Base-by-base conservation (phyloP, 1,284 basidiomycete species). In the Chiua sp. region DNA sequence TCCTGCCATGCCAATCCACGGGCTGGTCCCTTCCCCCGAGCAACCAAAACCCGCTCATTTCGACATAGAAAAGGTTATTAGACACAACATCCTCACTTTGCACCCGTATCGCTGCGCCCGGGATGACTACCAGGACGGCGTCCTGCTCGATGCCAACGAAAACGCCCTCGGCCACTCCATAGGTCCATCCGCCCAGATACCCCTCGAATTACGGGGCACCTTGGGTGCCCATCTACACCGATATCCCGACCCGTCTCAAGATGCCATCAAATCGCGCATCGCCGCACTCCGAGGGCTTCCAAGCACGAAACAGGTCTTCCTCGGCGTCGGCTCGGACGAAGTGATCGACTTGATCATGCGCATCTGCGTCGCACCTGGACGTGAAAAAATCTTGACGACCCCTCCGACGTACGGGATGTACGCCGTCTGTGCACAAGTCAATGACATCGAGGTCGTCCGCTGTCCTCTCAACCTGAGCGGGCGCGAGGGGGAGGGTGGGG, bases 401-500 rank as follows among this genome's bases (percentile, higher is more conserved):
- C 98, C 97, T 3, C 98, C 98, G 4, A 98, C 97, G 10, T 99
- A 99, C 72, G 97, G 97, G 26, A 99, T 99, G 97, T 99, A 99
- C 78, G 77, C 83, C 22, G 97, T 99, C 3, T 95, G 92, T 62
- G 98, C 97, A 10, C 91, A 96, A 68, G 90, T 99, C 56, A 99
- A 99, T 72, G 98, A 99, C 72, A 82, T 98, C 5, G 91, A 86
- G 0, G 80, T 98, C 5, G 87, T 96, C 54, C 89, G 92, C 71
- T 89, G 94, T 4, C 90, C 91, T 4, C 78, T 99, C 7, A 84
- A 92, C 59, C 81, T 94, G 20, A 77, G 73, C 22, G 85, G 81
- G 4, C 73, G 71, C 3, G 63, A 73, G 10, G 89, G 89, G 1
- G 89, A 91, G 71, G 90, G 88, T 3, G 87, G 87, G 2, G 86